A percentile compares a stretch with the other conserved stretches of the same genome.
phyloP scores from a whole-genome alignment of 495 filamentous ascomycete genomes.

The Daldinia childiae region DNA sequence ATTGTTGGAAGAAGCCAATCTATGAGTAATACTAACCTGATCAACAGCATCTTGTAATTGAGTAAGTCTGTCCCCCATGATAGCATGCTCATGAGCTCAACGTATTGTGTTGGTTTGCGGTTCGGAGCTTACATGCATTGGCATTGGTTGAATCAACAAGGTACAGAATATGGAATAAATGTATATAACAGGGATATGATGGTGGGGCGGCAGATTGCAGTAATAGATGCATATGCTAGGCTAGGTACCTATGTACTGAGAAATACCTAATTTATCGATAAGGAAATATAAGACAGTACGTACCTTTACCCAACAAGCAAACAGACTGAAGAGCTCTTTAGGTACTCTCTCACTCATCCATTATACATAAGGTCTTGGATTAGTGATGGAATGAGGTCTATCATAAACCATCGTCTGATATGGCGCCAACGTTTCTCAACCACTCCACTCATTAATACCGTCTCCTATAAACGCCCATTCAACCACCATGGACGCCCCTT shows the following conservation, averaged over 20 bases:
- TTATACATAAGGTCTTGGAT: not conserved
- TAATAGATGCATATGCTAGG: too few relatives aligned
- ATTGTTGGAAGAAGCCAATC: not conserved
- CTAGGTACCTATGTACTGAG: too few relatives aligned
- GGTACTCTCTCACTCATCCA: not conserved
- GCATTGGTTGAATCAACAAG: slow-evolving; percentile 1
- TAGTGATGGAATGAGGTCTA: slow-evolving; percentile 36
- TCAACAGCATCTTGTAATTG: slow-evolving; percentile 96
- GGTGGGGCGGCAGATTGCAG: not conserved
- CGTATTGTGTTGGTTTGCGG: slow-evolving; percentile 1
- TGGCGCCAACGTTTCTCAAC: slow-evolving; percentile 20
- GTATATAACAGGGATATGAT: not conserved
- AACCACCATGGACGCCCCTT: slow-evolving; percentile 3
- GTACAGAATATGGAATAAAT: not conserved
- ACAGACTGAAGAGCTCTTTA: not conserved
- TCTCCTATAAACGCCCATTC: not conserved
- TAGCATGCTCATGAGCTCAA: slow-evolving; percentile 23
- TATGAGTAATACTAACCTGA: slow-evolving; percentile 63
- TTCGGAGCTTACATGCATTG: not conserved
- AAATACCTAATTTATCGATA: slow-evolving; percentile 11
- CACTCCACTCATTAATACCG: not conserved
- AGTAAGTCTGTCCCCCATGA: slow-evolving; percentile 90
- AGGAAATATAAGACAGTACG: not conserved
- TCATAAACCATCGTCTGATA: slow-evolving; percentile 4
- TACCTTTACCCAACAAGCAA: not conserved